A percentile compares a stretch with the other conserved stretches of the same genome.
These are phyloP conservation scores for Pyrus bretschneideri DNA, from an alignment of 306 rosid species.

Conservation along the genomic window DNA sequence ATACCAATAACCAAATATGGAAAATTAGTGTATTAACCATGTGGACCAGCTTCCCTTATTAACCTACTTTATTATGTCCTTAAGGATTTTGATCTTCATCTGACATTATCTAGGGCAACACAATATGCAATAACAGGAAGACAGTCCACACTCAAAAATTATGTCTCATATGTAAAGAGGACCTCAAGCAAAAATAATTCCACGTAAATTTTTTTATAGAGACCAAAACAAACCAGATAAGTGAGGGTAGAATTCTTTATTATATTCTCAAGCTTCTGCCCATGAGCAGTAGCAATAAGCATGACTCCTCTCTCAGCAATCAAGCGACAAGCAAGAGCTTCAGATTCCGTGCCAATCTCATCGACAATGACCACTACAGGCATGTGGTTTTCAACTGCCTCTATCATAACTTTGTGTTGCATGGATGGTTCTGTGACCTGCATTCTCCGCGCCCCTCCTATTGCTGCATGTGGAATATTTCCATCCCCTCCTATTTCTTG, in stretches of 20 bases:
- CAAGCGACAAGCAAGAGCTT: constrained; percentile 65
- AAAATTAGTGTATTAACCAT: neutral
- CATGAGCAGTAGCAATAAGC: constrained; percentile 78
- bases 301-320: constrained; percentile 63
- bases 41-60: neutral
- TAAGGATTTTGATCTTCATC: neutral
- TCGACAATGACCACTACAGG: constrained; percentile 71
- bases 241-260: constrained; percentile 53
- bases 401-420: constrained; percentile 69
- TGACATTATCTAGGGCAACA: neutral
- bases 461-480: constrained; percentile 65
- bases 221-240: constrained; percentile 54
- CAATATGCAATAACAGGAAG: neutral
- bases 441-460: constrained; percentile 65
- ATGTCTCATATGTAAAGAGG: constrained; percentile 4
- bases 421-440: constrained; percentile 58
- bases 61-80: neutral
- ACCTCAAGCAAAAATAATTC: neutral
- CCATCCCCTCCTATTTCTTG: constrained; percentile 75
- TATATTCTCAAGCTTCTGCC: constrained; percentile 48
- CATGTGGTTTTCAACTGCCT: constrained; percentile 78
- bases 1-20: neutral
- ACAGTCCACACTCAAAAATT: neutral
- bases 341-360: constrained; percentile 68
- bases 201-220: constrained; percentile 4